Evolutionary conservation across 1,284 basidiomycete genomes (phyloP).

Genomic region (Leccinum fuscescens): DNA sequence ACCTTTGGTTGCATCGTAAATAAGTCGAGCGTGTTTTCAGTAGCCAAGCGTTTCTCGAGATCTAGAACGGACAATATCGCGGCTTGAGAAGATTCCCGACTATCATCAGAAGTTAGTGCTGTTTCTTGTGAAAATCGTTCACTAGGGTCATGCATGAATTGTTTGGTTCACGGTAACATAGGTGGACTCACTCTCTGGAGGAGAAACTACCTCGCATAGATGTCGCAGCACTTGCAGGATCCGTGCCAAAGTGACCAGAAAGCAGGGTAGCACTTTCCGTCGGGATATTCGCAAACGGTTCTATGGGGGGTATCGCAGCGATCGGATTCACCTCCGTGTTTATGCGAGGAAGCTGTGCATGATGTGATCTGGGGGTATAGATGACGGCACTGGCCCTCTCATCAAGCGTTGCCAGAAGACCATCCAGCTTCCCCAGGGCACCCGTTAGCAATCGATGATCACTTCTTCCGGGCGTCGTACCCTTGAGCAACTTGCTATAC

Average conservation of each 20-base stretch:
- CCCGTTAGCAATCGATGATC: conserved; percentile 82
- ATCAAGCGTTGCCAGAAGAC: conserved; percentile 68
- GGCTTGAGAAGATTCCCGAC: conserved; percentile 48
- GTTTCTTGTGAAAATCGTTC: conserved; percentile 62
- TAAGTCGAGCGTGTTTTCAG: conserved; percentile 84
- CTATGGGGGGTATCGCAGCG: conserved; percentile 48
- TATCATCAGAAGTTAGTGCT: conserved; percentile 50
- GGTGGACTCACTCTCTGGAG: conserved; percentile 52
- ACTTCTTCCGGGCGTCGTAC: conserved; percentile 83
- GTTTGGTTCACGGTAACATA: background rate
- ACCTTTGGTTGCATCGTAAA: conserved; percentile 97
- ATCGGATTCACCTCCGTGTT: conserved; percentile 44
- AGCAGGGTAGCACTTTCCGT: conserved; percentile 11
- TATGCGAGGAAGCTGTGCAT: conserved; percentile 29
- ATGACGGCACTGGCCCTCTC: conserved; percentile 50
- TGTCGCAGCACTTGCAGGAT: conserved; percentile 43
- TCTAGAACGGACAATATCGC: conserved; percentile 64
- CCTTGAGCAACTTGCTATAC: conserved; percentile 85
- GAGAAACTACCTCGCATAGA: conserved; percentile 51
- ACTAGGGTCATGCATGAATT: conserved; percentile 33
- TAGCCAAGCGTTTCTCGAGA: conserved; percentile 80
- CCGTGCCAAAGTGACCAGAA: conserved; percentile 31
- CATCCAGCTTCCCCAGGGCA: conserved; percentile 82
- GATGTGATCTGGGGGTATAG: conserved; percentile 26
- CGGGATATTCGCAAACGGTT: conserved; percentile 1